Conservation (phyloP, 2,329 filamentous ascomycete genomes). For the Hyphodiscus sp. region DNA sequence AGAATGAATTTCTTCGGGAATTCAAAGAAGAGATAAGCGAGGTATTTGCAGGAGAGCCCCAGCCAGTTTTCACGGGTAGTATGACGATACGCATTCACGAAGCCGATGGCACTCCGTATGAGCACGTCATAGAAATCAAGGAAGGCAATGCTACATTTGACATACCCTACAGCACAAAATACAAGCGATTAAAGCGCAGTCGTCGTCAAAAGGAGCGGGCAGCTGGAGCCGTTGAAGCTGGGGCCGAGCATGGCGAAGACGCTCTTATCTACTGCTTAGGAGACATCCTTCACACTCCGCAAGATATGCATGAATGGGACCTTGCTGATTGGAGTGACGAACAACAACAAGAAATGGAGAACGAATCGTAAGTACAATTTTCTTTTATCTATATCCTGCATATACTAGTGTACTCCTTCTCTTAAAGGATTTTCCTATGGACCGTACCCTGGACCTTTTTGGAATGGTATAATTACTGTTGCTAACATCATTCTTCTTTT, state of each 20-base stretch:
- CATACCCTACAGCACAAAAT: slow-evolving; percentile 98
- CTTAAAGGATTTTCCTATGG: too few species aligned
- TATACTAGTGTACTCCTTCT: too few species aligned
- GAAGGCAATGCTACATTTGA: slow-evolving; percentile 81
- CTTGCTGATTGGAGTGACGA: slow-evolving; percentile 85
- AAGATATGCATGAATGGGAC: slow-evolving; percentile 78
- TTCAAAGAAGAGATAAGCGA: slow-evolving; percentile 71
- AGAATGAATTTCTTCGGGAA: slow-evolving; percentile 74
- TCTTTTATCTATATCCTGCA: too few species aligned
- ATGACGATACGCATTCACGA: slow-evolving; percentile 99
- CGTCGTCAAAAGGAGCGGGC: slow-evolving; percentile 74
- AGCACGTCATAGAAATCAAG: slow-evolving; percentile 94
- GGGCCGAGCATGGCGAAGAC: slow-evolving; percentile 65
- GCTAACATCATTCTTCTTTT: too few species aligned
- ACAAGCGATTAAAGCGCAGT: slow-evolving; percentile 91
- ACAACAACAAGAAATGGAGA: slow-evolving; percentile 84
- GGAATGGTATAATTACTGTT: too few species aligned
- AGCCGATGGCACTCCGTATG: slow-evolving; percentile 94
- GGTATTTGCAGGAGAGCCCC: slow-evolving; percentile 62
- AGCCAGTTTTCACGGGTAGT: slow-evolving; percentile 83
- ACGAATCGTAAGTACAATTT: too few species aligned
- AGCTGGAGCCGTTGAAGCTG: slow-evolving; percentile 54
- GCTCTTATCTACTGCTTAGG: slow-evolving; percentile 86
- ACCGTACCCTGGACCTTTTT: too few species aligned
- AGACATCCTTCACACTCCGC: slow-evolving; percentile 76